Percentiles rank a stretch among this genome's conserved stretches.
Conservation (phyloP, 2,329 filamentous ascomycete species). For the Ophiognomonia clavigignenti-juglandacearum region DNA sequence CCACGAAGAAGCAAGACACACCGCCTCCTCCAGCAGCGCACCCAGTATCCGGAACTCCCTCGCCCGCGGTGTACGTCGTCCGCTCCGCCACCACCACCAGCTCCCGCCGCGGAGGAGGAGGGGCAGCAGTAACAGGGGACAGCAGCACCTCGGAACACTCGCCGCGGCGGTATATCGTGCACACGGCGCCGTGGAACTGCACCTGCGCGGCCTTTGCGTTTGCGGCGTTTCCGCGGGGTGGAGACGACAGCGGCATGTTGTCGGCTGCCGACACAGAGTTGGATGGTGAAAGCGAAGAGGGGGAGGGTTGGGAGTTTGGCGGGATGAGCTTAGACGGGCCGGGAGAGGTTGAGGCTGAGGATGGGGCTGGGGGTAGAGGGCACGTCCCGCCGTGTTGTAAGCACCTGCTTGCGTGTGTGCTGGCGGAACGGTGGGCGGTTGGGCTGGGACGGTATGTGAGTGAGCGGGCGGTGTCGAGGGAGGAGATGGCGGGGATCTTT, state of each 20-base stretch:
- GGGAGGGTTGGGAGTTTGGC: slow-evolving; percentile 36
- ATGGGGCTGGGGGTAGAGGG: slow-evolving; percentile 20
- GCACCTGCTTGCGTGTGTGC: slow-evolving; percentile 78
- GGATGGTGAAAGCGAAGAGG: not conserved
- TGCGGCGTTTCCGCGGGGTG: slow-evolving; percentile 56
- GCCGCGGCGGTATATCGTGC: slow-evolving; percentile 62
- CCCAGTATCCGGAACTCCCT: too few relatives aligned
- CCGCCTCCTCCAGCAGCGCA: not conserved
- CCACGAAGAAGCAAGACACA: too few relatives aligned
- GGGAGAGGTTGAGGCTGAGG: slow-evolving; percentile 19
- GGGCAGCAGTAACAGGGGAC: slow-evolving; percentile 16
- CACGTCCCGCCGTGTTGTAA: slow-evolving; percentile 65
- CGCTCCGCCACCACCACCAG: slow-evolving; percentile 45
- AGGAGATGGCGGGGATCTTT: slow-evolving; percentile 70
- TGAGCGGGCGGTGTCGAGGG: slow-evolving; percentile 47
- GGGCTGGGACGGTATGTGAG: slow-evolving; percentile 54
- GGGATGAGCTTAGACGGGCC: slow-evolving; percentile 38
- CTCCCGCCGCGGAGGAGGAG: slow-evolving; percentile 14
- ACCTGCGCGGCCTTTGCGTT: slow-evolving; percentile 82
- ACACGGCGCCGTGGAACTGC: slow-evolving; percentile 77
- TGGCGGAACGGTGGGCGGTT: slow-evolving; percentile 60
- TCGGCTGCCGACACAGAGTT: not conserved
- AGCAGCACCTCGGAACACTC: too few relatives aligned
- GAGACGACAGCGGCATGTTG: too few relatives aligned
- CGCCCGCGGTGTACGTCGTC: slow-evolving; percentile 55